Base-by-base conservation (phyloP, 306 rosid species). In the Purshia tridentata region DNA sequence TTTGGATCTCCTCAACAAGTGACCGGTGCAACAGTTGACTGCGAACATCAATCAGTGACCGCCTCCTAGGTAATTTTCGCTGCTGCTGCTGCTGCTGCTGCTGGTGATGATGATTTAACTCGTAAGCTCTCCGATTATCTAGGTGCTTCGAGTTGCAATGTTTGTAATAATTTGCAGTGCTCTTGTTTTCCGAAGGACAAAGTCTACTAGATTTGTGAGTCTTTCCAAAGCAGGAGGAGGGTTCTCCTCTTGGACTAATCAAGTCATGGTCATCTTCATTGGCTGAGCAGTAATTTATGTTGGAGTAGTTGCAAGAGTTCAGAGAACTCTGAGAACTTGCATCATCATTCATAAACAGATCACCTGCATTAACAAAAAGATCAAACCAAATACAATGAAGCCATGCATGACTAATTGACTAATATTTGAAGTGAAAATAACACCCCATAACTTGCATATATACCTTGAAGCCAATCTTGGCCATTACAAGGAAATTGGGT, bases 11-110 rank as follows among this genome's bases (percentile, higher is more conserved):
- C 56, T 88, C 88, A 74, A 81, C 77, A 54, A 86, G 56, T 7
- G 89, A 85, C 9, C 90, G 73, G 65, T 85, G 92, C 80, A 89
- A 69, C 73, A 79, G 72, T 74, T 84, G 83, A 72, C 85, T 87
- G 3, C 88, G 86, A 16, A 87, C 79, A 8, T 87, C 90, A 16
- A 81, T 72, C 11, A 76, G 77, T 1, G 93, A 88, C 18, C 70
- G 78, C 53, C 77, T 80, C 65, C 83, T 82, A 0, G 69, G 77
- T 11, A 89, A 45, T 58, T 64, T 85, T 0, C 35, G 69, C 50
- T 50, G 71, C 6, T 39, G 63, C 20, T 75, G 72, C 9, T 64
- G 70, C 8, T 63, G 71, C 12, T 57, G 71, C 6, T 39, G 63
- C 20, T 46, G 52, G 14, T 10, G 61, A 47, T 37, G 56, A 49